phyloP scores from a whole-genome alignment of 2,329 filamentous ascomycete species.

The Diaporthe batatas region DNA sequence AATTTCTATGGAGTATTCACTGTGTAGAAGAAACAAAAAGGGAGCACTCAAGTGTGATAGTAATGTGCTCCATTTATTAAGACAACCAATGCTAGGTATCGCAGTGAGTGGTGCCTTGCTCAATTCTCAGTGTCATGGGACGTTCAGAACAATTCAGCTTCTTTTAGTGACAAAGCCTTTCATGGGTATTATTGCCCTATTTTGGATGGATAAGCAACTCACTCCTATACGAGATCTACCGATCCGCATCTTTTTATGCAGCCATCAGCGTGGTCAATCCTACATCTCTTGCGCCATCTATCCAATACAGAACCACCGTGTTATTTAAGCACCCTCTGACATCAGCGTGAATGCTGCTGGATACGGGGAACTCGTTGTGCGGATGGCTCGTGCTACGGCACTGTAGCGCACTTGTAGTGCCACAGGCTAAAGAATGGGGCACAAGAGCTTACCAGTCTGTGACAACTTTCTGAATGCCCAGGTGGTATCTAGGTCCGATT shows the following conservation, averaged over 20 bases:
- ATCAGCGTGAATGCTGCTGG: constrained; percentile 14
- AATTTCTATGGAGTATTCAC: background rate
- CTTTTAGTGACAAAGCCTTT: too few relatives aligned
- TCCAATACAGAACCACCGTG: background rate
- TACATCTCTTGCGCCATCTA: background rate
- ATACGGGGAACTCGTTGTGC: background rate
- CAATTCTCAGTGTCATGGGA: background rate
- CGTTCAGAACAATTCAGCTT: background rate
- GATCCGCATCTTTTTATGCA: background rate
- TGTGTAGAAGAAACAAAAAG: background rate
- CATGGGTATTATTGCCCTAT: background rate
- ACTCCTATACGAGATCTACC: background rate
- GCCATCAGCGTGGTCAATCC: background rate
- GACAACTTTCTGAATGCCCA: too few relatives aligned
- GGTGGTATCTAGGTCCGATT: background rate
- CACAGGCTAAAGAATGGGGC: background rate
- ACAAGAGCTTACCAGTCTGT: background rate
- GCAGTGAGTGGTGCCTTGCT: background rate
- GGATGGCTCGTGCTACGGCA: background rate
- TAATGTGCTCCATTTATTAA: too few relatives aligned
- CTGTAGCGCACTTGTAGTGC: background rate
- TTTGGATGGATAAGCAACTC: background rate
- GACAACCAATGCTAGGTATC: background rate
- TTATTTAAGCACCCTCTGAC: background rate
- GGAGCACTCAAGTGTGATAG: too few relatives aligned